Conservation (phyloP, 2,329 filamentous ascomycete genomes). For the Epicoccum nigrum region DNA sequence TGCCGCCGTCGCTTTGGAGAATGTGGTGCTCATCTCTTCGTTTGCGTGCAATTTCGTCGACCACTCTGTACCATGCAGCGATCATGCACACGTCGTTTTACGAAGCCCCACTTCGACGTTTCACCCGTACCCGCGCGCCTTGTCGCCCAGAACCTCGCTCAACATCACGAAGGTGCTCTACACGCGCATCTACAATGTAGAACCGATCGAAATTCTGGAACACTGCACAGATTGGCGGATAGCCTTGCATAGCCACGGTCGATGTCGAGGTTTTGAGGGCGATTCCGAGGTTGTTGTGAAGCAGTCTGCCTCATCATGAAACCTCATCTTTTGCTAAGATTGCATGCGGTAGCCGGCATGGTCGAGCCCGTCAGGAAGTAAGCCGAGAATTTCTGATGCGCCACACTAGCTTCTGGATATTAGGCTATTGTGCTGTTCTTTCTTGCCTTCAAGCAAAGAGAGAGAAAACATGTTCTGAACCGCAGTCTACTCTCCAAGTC, state of each 20-base stretch:
- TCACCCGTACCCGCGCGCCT: conserved; percentile 17
- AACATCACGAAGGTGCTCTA: no score
- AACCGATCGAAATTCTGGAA: no score
- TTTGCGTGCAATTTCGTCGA: conserved; percentile 8
- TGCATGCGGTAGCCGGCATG: conserved; percentile 8
- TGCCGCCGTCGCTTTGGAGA: background rate
- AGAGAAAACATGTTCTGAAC: background rate
- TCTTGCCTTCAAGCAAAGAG: background rate
- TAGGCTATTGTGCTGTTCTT: background rate
- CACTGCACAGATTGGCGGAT: no score
- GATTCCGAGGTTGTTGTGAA: background rate
- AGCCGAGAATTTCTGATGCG: conserved; percentile 12
- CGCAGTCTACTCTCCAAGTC: background rate
- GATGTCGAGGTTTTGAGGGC: no score
- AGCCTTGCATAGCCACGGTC: no score
- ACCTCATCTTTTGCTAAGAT: conserved; percentile 10
- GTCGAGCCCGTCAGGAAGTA: conserved; percentile 7
- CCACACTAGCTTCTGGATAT: conserved; percentile 6
- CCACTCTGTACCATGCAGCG: conserved; percentile 20
- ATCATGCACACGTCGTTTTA: conserved; percentile 33
- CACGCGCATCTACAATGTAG: no score
- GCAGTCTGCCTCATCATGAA: background rate
- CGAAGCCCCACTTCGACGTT: conserved; percentile 25
- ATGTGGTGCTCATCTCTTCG: conserved; percentile 9
- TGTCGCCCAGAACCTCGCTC: conserved; percentile 9